These are phyloP conservation scores for Purshia tridentata DNA, from an alignment of 306 rosid species.

Conservation along the genomic window DNA sequence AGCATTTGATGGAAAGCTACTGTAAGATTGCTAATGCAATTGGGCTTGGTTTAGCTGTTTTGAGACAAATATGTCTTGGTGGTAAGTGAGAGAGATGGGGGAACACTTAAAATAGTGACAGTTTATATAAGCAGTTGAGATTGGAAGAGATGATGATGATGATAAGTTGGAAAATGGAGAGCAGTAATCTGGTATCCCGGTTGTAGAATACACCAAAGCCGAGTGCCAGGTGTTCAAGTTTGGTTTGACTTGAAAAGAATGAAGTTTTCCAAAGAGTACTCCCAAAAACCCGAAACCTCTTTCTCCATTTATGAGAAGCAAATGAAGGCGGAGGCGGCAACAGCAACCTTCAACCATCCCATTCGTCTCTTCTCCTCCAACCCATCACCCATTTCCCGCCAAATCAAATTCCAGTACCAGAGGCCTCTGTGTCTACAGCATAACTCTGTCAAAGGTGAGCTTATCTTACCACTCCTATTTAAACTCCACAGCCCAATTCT, in stretches of 20 bases:
- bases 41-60: not conserved
- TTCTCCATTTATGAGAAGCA: not conserved
- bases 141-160: not conserved
- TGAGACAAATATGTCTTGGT: not conserved
- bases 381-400: conserved; percentile 27
- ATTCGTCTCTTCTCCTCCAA: conserved; percentile 1
- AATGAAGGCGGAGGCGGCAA: conserved; percentile 21
- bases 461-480: not conserved
- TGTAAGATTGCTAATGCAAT: not conserved
- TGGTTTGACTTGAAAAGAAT: no score
- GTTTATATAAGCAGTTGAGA: not conserved
- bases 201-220: no score
- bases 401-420: not conserved
- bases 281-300: not conserved
- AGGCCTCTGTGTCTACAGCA: not conserved
- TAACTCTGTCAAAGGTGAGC: conserved; percentile 29
- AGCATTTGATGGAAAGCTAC: conserved; percentile 35
- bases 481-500: not conserved
- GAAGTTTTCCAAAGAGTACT: not conserved
- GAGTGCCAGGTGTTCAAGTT: no score
- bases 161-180: not conserved
- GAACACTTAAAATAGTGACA: not conserved
- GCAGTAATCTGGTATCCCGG: not conserved
- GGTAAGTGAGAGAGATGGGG: not conserved
- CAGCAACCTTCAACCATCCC: conserved; percentile 11